A percentile compares a stretch with the other conserved stretches of the same genome.
Evolutionary conservation across 2,329 filamentous ascomycete genomes (phyloP).

Genomic region (Verticillium klebahnii): DNA sequence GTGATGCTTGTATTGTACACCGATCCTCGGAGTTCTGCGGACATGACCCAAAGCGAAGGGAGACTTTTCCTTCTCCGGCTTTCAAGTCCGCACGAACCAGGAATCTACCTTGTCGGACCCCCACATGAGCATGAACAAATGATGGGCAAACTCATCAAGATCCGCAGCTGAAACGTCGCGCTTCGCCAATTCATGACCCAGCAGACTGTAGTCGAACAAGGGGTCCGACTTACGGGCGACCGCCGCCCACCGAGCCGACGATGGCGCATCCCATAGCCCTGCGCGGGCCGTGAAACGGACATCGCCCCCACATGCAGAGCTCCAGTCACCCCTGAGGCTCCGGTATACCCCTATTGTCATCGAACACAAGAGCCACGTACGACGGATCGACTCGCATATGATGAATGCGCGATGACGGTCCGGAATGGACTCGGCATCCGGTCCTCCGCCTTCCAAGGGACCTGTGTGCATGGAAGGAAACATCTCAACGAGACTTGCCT

Average conservation of each 20-base stretch:
- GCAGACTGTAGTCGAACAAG: slow-evolving; percentile 5
- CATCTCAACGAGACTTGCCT: slow-evolving; percentile 2
- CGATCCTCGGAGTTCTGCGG: not conserved
- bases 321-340: slow-evolving; percentile 6
- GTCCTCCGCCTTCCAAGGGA: not conserved
- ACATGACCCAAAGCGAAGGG: not conserved
- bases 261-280: slow-evolving; percentile 22
- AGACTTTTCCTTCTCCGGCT: not conserved
- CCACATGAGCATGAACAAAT: slow-evolving; percentile 8
- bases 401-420: slow-evolving; percentile 24
- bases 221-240: not conserved
- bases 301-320: slow-evolving; percentile 14
- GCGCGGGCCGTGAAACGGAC: slow-evolving; percentile 19
- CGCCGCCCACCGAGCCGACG: slow-evolving; percentile 7
- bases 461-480: not conserved
- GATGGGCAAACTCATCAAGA: slow-evolving; percentile 8
- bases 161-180: slow-evolving; percentile 6
- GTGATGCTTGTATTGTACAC: not conserved
- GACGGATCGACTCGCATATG: slow-evolving; percentile 22
- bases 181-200: slow-evolving; percentile 2
- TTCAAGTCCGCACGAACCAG: slow-evolving; percentile 7
- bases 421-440: slow-evolving; percentile 5
- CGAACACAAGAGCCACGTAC: slow-evolving; percentile 14
- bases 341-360: slow-evolving; percentile 15
- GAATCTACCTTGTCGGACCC: slow-evolving; percentile 11